phyloP scores from a whole-genome alignment of 1,139 yeast species.

The Diutina catenulata region DNA sequence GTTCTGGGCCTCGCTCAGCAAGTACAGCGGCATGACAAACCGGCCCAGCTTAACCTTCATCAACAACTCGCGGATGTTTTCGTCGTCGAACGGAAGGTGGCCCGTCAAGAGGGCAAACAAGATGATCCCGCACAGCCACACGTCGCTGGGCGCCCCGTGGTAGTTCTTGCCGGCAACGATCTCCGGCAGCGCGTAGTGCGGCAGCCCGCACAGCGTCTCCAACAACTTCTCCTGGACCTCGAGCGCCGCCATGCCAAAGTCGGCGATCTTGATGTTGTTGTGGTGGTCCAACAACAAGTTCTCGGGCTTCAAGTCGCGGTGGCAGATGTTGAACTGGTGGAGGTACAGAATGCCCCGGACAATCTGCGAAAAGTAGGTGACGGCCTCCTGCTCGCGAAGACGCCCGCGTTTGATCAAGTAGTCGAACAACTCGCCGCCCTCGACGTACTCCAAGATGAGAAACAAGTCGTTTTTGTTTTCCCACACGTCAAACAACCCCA shows the following conservation, averaged over 20 bases:
- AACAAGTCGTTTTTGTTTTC: slow-evolving; percentile 90
- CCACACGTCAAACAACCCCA: slow-evolving; percentile 98
- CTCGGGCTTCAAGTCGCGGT: slow-evolving; percentile 93
- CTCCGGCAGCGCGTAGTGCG: slow-evolving; percentile 97
- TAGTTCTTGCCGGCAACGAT: slow-evolving; percentile 89
- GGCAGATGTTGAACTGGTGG: slow-evolving; percentile 89
- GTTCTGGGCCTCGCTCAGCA: slow-evolving; percentile 78
- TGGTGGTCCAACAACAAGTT: slow-evolving; percentile 78
- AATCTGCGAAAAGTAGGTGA: slow-evolving; percentile 83
- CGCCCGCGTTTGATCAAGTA: slow-evolving; percentile 81
- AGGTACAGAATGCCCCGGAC: slow-evolving; percentile 87
- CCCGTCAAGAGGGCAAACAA: slow-evolving; percentile 90
- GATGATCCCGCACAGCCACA: slow-evolving; percentile 98
- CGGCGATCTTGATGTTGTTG: slow-evolving; percentile 90
- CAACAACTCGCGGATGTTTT: slow-evolving; percentile 73
- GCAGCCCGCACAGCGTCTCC: slow-evolving; percentile 96
- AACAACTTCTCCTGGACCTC: slow-evolving; percentile 76
- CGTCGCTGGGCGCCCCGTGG: slow-evolving; percentile 95
- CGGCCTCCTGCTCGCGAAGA: slow-evolving; percentile 80
- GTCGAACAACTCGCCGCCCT: slow-evolving; percentile 95
- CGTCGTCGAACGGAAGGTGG: slow-evolving; percentile 94
- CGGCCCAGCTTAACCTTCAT: slow-evolving; percentile 87
- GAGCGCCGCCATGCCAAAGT: slow-evolving; percentile 99
- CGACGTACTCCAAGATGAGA: slow-evolving; percentile 86
- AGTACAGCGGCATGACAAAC: slow-evolving; percentile 69